phyloP scores from a whole-genome alignment of 2,329 filamentous ascomycete species.

The Cladosporium phlei region DNA sequence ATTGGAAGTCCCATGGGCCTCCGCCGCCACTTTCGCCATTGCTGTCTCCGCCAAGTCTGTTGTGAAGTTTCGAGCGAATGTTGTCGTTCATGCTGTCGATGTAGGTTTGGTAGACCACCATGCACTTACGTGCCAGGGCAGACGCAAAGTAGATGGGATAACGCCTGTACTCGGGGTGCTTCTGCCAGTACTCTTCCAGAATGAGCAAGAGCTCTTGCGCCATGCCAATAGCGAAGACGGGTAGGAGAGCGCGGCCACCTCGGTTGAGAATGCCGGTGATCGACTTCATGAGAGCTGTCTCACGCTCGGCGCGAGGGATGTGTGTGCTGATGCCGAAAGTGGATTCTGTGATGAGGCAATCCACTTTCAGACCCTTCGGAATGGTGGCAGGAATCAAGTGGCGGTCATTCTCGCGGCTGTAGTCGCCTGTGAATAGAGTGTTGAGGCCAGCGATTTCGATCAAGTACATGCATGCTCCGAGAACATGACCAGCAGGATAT shows the following conservation, averaged over 20 bases:
- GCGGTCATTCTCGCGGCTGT: slow-evolving; percentile 89
- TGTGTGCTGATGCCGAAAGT: slow-evolving; percentile 96
- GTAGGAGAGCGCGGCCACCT: slow-evolving; percentile 87
- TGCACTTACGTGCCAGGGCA: slow-evolving; percentile 90
- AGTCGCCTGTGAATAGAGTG: slow-evolving; percentile 96
- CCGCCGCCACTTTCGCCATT: slow-evolving; percentile 44
- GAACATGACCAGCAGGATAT: slow-evolving; percentile 94
- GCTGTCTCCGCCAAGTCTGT: slow-evolving; percentile 73
- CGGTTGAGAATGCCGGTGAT: slow-evolving; percentile 88
- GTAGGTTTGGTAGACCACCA: slow-evolving; percentile 98
- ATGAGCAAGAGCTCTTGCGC: slow-evolving; percentile 93
- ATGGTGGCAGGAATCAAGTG: slow-evolving; percentile 93
- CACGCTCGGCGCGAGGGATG: slow-evolving; percentile 82
- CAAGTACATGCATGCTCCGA: slow-evolving; percentile 96
- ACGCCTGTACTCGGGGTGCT: slow-evolving; percentile 81
- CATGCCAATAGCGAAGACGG: slow-evolving; percentile 88
- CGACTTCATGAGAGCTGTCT: slow-evolving; percentile 90
- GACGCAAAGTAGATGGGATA: slow-evolving; percentile 97
- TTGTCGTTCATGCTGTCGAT: slow-evolving; percentile 99
- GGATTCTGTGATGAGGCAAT: slow-evolving; percentile 94
- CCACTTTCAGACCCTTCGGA: slow-evolving; percentile 81
- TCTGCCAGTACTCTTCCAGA: slow-evolving; percentile 92
- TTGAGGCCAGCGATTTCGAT: slow-evolving; percentile 96
- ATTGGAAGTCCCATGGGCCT: slow-evolving; percentile 95
- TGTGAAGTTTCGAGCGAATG: slow-evolving; percentile 90